Conservation (phyloP, 345 rosid genomes). For the Syzygium jambos region DNA sequence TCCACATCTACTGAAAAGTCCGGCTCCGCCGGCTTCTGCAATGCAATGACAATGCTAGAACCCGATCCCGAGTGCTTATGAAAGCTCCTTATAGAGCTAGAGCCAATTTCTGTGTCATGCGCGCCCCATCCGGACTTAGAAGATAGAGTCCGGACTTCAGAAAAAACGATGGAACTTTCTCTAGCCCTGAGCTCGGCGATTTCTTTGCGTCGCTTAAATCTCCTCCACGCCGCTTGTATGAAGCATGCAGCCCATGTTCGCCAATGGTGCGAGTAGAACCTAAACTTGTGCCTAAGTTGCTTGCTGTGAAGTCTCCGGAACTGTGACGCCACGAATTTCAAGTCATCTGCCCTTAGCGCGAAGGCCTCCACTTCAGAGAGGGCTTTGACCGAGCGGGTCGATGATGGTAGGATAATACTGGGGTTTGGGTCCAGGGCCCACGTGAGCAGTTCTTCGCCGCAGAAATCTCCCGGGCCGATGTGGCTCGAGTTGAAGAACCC, state of each 20-base stretch:
- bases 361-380: constrained; percentile 23
- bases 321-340: constrained; percentile 21
- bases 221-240: constrained; percentile 19
- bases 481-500: constrained; percentile 22
- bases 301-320: constrained; percentile 19
- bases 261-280: constrained; percentile 21
- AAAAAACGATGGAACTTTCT: neutral
- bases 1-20: constrained; percentile 13
- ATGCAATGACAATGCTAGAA: constrained; percentile 3
- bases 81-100: constrained; percentile 14
- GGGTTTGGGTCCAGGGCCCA: constrained; percentile 20
- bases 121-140: constrained; percentile 8
- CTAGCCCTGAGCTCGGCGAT: neutral
- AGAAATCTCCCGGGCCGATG: constrained; percentile 24
- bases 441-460: constrained; percentile 21
- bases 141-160: neutral
- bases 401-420: constrained; percentile 9
- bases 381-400: constrained; percentile 22
- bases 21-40: constrained; percentile 27
- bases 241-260: constrained; percentile 26
- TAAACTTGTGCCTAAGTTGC: constrained; percentile 12
- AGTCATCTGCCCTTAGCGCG: constrained; percentile 13
- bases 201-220: constrained; percentile 6
- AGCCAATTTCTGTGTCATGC: constrained; percentile 1
- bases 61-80: constrained; percentile 5